Evolutionary conservation across 371 early-diverging fungal genomes (phyloP), one percentile per base, ranked within the genome.

Genomic region (Basidiobolus meristosporus): DNA sequence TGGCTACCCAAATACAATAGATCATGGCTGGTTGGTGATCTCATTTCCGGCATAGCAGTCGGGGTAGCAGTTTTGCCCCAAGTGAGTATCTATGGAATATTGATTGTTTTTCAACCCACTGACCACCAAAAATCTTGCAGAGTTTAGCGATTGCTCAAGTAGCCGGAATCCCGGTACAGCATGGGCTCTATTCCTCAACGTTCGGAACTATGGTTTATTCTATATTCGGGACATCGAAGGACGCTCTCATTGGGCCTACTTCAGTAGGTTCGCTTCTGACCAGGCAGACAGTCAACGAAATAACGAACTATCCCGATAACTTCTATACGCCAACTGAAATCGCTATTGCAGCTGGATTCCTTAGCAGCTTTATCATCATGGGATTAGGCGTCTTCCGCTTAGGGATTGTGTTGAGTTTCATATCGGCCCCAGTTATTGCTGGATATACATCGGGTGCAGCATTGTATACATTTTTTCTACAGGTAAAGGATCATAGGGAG

Each of bases 101-200:
- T n/a, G n/a, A n/a, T n/a, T n/a, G n/a, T n/a, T n/a, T n/a, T n/a
- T n/a, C n/a, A n/a, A n/a, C n/a, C n/a, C n/a, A n/a, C n/a, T n/a
- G n/a, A n/a, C n/a, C n/a, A n/a, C n/a, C n/a, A n/a, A n/a, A n/a
- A n/a, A n/a, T n/a, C n/a, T n/a, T n/a, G n/a, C 90, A 89, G 46
- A 63, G 65, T 46, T 70, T 81, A 70, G 78, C 84, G 19, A 81
- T 82, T 46, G 74, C 92, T n/a, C 81, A 74, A 54, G 56, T 91
- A 3, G 90, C 88, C 0, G 62, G 62, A 14, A 53, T 91, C 17
- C 82, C 87, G n/a, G 68, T 79, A 30, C 65, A 82, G 41, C 81
- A 73, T 53, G 91, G 91, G 0, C 63, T 91, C n/a, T 91, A 91
- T 59, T 73, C 85, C 34, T 65, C 78, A 36, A 77, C 85, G 49